A percentile compares a stretch with the other conserved stretches of the same genome.
phyloP scores from a whole-genome alignment of 140 eudicot genomes.

The Anethum foeniculum region DNA sequence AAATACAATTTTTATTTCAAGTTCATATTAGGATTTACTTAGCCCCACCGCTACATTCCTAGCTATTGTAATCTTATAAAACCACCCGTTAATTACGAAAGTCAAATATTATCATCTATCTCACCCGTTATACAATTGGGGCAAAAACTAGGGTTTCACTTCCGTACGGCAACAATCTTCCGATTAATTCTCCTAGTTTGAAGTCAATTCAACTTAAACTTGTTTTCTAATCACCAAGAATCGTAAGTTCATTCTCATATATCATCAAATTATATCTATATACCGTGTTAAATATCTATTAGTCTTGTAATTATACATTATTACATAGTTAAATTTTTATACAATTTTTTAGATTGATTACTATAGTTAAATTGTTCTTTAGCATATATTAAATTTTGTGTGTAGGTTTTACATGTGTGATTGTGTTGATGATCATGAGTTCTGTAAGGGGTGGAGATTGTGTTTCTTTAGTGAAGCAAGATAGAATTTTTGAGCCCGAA shows the following conservation, averaged over 20 bases:
- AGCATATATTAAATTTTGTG: not conserved
- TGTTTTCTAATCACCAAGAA: not conserved
- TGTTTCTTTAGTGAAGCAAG: not conserved
- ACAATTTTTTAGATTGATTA: not conserved
- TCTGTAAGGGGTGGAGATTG: not conserved
- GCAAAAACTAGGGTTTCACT: not conserved
- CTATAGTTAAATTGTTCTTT: not conserved
- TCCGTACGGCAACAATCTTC: not conserved
- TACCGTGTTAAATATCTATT: not conserved
- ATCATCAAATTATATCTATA: not conserved
- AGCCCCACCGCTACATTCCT: too few species aligned
- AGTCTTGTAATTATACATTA: not conserved
- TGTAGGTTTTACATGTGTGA: not conserved
- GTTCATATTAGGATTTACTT: too few species aligned
- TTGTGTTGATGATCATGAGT: not conserved
- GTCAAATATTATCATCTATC: too few species aligned
- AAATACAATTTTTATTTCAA: too few species aligned
- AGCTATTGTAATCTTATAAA: too few species aligned
- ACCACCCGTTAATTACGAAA: too few species aligned
- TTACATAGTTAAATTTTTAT: not conserved
- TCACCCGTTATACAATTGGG: not conserved
- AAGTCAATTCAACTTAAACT: not conserved
- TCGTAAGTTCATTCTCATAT: not conserved
- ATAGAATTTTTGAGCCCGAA: not conserved
- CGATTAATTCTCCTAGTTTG: not conserved